Percentiles rank a stretch among this genome's conserved stretches.
Conservation (phyloP, 495 filamentous ascomycete genomes). For the Trichoderma gamsii region DNA sequence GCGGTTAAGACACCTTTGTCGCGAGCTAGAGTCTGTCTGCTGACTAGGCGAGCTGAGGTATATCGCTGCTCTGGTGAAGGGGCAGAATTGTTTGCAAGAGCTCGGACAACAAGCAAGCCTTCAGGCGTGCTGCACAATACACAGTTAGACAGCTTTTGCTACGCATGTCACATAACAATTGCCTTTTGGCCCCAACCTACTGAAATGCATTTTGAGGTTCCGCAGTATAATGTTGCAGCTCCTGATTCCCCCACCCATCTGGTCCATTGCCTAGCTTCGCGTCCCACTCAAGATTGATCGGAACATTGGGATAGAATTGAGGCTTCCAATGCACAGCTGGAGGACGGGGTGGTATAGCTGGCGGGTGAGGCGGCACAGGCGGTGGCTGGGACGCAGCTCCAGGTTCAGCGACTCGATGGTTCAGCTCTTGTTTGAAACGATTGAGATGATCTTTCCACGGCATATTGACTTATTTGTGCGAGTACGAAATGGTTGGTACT, state of each 20-base stretch:
- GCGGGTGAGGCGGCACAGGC: not conserved
- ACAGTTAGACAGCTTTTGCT: not conserved
- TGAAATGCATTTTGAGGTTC: constrained; percentile 33
- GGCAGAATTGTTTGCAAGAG: constrained; percentile 24
- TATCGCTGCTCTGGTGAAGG: constrained; percentile 27
- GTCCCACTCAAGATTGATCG: constrained; percentile 28
- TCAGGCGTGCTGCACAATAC: constrained; percentile 24
- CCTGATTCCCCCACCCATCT: constrained; percentile 43
- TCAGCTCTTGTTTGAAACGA: constrained; percentile 4
- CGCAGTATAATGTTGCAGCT: constrained; percentile 38
- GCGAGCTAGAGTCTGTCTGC: constrained; percentile 31
- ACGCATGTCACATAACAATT: not conserved
- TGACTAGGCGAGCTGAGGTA: constrained; percentile 37
- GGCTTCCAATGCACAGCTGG: constrained; percentile 31
- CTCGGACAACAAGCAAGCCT: constrained; percentile 35
- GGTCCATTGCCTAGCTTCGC: constrained; percentile 37
- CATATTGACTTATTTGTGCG: not conserved
- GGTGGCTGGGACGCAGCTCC: not conserved
- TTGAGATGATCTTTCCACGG: constrained; percentile 13
- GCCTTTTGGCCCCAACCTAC: not conserved
- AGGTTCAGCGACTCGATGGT: not conserved
- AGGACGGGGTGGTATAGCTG: constrained; percentile 3
- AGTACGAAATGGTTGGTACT: not conserved
- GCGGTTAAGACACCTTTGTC: constrained; percentile 34
- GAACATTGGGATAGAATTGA: constrained; percentile 26